A percentile compares a stretch with the other conserved stretches of the same genome.
These are phyloP conservation scores for Fusarium sp. DNA, from an alignment of 2,329 filamentous ascomycete genomes.

Conservation along the genomic window DNA sequence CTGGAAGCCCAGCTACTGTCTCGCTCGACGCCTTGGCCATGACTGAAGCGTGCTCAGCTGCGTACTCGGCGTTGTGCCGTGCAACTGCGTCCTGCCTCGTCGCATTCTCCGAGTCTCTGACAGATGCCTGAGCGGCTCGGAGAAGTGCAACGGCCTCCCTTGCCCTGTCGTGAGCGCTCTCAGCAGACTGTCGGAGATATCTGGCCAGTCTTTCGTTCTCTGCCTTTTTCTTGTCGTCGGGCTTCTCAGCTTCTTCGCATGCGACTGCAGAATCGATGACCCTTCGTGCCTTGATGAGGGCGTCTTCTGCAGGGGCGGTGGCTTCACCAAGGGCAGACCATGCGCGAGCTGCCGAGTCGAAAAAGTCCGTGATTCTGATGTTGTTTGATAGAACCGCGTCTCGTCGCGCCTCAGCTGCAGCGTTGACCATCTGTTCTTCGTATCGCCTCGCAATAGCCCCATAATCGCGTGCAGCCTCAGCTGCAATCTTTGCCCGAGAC, in stretches of 20 bases:
- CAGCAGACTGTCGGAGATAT: constrained; percentile 28
- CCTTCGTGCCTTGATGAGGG: constrained; percentile 22
- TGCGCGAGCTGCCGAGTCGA: constrained; percentile 20
- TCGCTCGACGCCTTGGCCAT: constrained; percentile 5
- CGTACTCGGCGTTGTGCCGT: constrained; percentile 5
- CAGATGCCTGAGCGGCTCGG: constrained; percentile 20
- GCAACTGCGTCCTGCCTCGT: constrained; percentile 17
- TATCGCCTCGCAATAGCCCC: constrained; percentile 16
- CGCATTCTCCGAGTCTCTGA: constrained; percentile 19
- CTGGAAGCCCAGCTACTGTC: constrained; percentile 6
- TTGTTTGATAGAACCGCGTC: constrained; percentile 18
- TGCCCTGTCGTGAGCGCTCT: constrained; percentile 24
- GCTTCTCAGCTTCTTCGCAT: constrained; percentile 25
- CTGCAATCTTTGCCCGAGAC: constrained; percentile 20
- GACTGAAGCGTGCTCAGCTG: constrained; percentile 5
- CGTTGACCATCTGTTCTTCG: constrained; percentile 20
- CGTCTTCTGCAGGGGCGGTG: constrained; percentile 26
- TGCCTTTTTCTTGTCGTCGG: constrained; percentile 21
- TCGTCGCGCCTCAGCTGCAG: constrained; percentile 8
- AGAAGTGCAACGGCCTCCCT: constrained; percentile 24
- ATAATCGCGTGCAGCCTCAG: constrained; percentile 19
- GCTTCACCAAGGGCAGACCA: constrained; percentile 29
- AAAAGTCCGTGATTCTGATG: constrained; percentile 16
- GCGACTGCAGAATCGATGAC: constrained; percentile 24
- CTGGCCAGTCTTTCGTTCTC: constrained; percentile 11